Evolutionary conservation across 108 stramenopile species (phyloP).

Genomic region (Schizochytrium sp.): DNA sequence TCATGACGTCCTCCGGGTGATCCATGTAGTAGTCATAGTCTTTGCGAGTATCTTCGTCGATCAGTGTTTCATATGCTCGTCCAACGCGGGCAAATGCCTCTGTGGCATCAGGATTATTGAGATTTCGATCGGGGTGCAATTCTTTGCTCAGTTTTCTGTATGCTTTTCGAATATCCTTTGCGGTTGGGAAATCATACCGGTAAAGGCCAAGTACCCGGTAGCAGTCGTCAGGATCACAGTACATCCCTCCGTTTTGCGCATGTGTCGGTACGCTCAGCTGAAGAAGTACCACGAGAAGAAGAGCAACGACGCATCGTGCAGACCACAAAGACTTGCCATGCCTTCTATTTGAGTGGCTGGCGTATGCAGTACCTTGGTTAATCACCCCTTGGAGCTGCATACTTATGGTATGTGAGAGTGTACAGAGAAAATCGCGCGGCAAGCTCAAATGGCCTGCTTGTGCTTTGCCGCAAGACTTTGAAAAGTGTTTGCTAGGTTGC

Average conservation of each 20-base stretch:
- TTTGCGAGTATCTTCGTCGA: slow-evolving; percentile 35
- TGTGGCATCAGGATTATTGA: not conserved
- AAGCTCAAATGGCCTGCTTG: not conserved
- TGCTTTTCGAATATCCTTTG: not conserved
- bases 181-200: slow-evolving; percentile 5
- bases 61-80: slow-evolving; percentile 39
- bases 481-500: no score
- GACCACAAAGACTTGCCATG: not conserved
- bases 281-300: not conserved
- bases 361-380: not conserved
- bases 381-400: not conserved
- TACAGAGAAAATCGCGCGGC: not conserved
- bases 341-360: not conserved
- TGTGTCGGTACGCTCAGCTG: not conserved
- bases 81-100: slow-evolving; percentile 18
- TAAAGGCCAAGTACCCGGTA: slow-evolving; percentile 41
- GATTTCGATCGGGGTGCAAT: slow-evolving; percentile 36
- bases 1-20: slow-evolving; percentile 48
- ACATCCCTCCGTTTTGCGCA: slow-evolving; percentile 29
- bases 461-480: no score
- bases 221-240: slow-evolving; percentile 60
- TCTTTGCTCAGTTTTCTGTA: slow-evolving; percentile 57
- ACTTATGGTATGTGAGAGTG: no score
- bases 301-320: not conserved
- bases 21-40: slow-evolving; percentile 36